Percentiles rank a stretch among this genome's conserved stretches.
These are phyloP conservation scores for Neurospora africana DNA, from an alignment of 495 filamentous ascomycete species.

Conservation along the genomic window DNA sequence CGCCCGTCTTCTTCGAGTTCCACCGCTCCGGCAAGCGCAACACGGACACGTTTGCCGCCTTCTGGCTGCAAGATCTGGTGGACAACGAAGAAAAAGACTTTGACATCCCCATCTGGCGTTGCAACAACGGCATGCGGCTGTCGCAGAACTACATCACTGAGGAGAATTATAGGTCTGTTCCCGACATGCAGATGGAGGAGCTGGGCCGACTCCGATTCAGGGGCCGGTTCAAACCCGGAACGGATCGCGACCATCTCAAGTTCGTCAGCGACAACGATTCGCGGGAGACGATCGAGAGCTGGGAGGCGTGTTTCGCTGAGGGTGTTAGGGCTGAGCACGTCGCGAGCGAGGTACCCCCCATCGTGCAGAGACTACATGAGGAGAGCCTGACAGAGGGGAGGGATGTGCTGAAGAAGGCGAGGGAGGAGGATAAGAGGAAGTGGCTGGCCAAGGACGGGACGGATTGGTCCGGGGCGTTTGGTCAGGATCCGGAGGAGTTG, in stretches of 20 bases:
- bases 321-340: slow-evolving; percentile 66
- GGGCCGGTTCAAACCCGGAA: slow-evolving; percentile 77
- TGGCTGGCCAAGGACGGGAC: slow-evolving; percentile 74
- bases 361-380: slow-evolving; percentile 64
- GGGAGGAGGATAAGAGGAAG: slow-evolving; percentile 56
- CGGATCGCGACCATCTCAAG: slow-evolving; percentile 70
- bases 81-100: slow-evolving; percentile 68
- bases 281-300: slow-evolving; percentile 86
- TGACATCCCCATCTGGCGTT: slow-evolving; percentile 80
- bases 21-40: slow-evolving; percentile 54
- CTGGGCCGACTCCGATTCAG: slow-evolving; percentile 72
- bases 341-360: slow-evolving; percentile 51
- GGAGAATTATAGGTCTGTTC: slow-evolving; percentile 50
- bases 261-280: slow-evolving; percentile 83
- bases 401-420: slow-evolving; percentile 63
- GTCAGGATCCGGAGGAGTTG: slow-evolving; percentile 44
- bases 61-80: slow-evolving; percentile 78
- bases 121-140: slow-evolving; percentile 57
- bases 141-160: slow-evolving; percentile 87
- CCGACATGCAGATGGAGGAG: slow-evolving; percentile 58
- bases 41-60: slow-evolving; percentile 59
- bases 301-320: slow-evolving; percentile 81
- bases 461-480: slow-evolving; percentile 85
- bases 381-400: slow-evolving; percentile 64
- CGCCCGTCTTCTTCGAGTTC: slow-evolving; percentile 83